Conservation (phyloP, 2,329 filamentous ascomycete species). For the Kalaharituber pfeilii region DNA sequence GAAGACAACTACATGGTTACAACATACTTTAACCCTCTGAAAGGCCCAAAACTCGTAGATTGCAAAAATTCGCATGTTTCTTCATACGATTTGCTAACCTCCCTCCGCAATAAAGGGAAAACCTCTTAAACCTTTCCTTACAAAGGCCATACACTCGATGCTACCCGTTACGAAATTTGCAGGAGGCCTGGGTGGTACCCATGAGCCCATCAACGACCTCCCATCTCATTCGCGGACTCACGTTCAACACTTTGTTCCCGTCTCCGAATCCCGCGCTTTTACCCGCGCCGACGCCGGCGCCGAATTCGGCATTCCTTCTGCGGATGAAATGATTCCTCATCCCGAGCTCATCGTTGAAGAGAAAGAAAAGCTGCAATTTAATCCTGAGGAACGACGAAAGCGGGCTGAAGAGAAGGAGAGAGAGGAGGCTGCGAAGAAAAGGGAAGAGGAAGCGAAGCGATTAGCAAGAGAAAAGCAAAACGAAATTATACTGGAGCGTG, state of each 20-base stretch:
- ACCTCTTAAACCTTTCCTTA: slow-evolving; percentile 16
- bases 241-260: slow-evolving; percentile 20
- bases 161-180: slow-evolving; percentile 15
- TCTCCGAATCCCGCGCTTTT: slow-evolving; percentile 21
- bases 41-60: no score
- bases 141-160: slow-evolving; percentile 19
- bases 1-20: slow-evolving; percentile 22
- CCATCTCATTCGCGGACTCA: slow-evolving; percentile 19
- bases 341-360: slow-evolving; percentile 37
- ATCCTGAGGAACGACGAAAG: slow-evolving; percentile 29
- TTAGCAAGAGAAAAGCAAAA: slow-evolving; percentile 24
- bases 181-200: neutral
- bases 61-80: neutral
- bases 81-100: neutral
- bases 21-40: slow-evolving; percentile 3
- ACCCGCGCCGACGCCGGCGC: slow-evolving; percentile 21
- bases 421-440: slow-evolving; percentile 24
- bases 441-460: slow-evolving; percentile 22
- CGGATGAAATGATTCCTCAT: slow-evolving; percentile 45
- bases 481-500: slow-evolving; percentile 22
- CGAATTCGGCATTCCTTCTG: slow-evolving; percentile 35
- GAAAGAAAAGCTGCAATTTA: slow-evolving; percentile 21
- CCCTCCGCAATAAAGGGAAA: slow-evolving; percentile 10
- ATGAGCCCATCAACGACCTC: slow-evolving; percentile 31
- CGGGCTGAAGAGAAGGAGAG: slow-evolving; percentile 27